Conservation (phyloP, 2,329 filamentous ascomycete genomes). For the Falciphora oryzae region DNA sequence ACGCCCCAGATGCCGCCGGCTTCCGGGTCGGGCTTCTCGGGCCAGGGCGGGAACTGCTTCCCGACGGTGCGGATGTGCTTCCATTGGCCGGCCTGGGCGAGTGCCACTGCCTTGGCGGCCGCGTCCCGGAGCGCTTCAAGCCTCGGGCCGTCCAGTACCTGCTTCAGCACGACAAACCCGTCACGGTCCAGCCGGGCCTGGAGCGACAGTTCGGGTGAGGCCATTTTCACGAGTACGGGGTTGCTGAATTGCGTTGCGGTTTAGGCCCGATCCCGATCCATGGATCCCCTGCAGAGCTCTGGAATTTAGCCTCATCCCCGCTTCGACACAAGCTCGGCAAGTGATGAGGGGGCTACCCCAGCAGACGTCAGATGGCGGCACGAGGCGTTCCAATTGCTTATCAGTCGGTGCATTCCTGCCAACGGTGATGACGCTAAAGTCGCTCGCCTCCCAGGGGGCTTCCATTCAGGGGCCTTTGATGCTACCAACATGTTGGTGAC, state of each 20-base stretch:
- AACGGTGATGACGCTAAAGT: too few relatives aligned
- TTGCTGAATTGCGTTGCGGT: too few relatives aligned
- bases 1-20: constrained; percentile 78
- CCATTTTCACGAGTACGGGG: neutral
- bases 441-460: too few relatives aligned
- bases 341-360: too few relatives aligned
- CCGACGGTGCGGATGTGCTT: constrained; percentile 76
- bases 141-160: constrained; percentile 50
- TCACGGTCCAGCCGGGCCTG: constrained; percentile 49
- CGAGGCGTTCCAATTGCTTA: too few relatives aligned
- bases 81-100: constrained; percentile 68
- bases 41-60: constrained; percentile 89
- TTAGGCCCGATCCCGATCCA: neutral
- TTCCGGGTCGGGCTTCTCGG: constrained; percentile 42
- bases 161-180: constrained; percentile 70
- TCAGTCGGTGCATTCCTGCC: too few relatives aligned
- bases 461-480: neutral
- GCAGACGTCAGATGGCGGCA: too few relatives aligned
- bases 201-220: neutral
- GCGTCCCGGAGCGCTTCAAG: constrained; percentile 56
- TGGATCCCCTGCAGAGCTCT: too few relatives aligned
- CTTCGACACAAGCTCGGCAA: too few relatives aligned
- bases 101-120: constrained; percentile 48
- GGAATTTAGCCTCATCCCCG: too few relatives aligned
- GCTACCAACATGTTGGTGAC: too few relatives aligned